These are phyloP conservation scores for Paramecium sonneborni DNA, from an alignment of 73 alveolate species.

Conservation along the genomic window DNA sequence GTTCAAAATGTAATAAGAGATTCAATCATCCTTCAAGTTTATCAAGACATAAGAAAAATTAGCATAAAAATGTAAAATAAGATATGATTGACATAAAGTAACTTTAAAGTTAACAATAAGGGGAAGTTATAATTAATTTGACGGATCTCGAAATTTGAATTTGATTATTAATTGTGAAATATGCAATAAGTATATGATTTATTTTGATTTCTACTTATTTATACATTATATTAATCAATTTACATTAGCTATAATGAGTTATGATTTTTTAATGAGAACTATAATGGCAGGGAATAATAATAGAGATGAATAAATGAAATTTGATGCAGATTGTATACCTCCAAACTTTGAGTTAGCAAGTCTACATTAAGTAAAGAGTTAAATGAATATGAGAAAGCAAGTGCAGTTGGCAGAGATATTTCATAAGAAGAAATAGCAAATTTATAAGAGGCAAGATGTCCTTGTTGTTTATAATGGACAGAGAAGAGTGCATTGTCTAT, in stretches of 20 bases:
- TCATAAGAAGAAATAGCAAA: not conserved
- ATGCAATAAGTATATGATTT: not conserved
- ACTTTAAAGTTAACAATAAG: not conserved
- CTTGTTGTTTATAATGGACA: not conserved
- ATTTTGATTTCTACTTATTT: not conserved
- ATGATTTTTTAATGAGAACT: not conserved
- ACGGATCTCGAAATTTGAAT: not conserved
- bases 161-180: not conserved
- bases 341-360: not conserved
- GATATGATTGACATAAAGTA: not conserved
- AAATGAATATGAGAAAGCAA: not conserved
- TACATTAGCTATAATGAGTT: not conserved
- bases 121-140: not conserved
- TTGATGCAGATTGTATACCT: slow-evolving; percentile 18
- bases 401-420: not conserved
- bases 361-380: not conserved
- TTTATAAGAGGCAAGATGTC: not conserved
- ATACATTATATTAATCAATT: not conserved
- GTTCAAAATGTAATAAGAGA: not conserved
- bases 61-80: not conserved
- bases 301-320: not conserved
- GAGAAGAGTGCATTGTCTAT: not conserved
- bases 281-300: not conserved
- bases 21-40: not conserved
- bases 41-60: not conserved